A percentile compares a stretch with the other conserved stretches of the same genome.
Conservation (phyloP, 805 yeast genomes). For the Kodamaea nitidulidarum region DNA sequence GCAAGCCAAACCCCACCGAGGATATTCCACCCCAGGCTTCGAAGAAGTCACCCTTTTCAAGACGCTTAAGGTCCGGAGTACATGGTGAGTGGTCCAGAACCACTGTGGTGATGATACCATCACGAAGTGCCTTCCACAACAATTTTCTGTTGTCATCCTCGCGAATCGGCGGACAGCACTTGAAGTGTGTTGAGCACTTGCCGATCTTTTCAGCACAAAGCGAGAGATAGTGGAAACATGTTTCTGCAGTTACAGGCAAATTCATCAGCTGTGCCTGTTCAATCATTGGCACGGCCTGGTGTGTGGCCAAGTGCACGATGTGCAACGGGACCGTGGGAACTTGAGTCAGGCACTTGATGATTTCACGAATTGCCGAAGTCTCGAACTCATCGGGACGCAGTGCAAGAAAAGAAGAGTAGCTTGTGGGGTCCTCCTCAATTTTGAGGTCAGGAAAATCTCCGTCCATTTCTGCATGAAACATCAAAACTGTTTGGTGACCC, state of each 20-base stretch:
- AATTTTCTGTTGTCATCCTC: conserved; percentile 63
- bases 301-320: conserved; percentile 86
- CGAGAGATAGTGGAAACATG: conserved; percentile 89
- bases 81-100: conserved; percentile 97
- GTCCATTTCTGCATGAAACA: conserved; percentile 90
- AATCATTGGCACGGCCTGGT: conserved; percentile 74
- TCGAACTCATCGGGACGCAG: conserved; percentile 90
- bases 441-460: conserved; percentile 14
- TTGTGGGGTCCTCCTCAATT: conserved; percentile 49
- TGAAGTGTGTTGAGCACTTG: conserved; percentile 74
- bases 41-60: conserved; percentile 80
- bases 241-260: conserved; percentile 77
- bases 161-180: conserved; percentile 95
- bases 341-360: conserved; percentile 57
- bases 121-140: conserved; percentile 74
- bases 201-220: conserved; percentile 75
- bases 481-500: conserved; percentile 62
- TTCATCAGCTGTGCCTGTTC: conserved; percentile 56
- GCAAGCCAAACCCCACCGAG: conserved; percentile 87
- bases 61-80: conserved; percentile 82
- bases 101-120: conserved; percentile 69
- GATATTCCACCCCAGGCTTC: conserved; percentile 97
- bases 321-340: conserved; percentile 69
- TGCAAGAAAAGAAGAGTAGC: conserved; percentile 69
- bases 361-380: conserved; percentile 72